Percentiles rank a stretch among this genome's conserved stretches.
Conservation (phyloP, 768 basidiomycete genomes). For the Agaricus bisporus region DNA sequence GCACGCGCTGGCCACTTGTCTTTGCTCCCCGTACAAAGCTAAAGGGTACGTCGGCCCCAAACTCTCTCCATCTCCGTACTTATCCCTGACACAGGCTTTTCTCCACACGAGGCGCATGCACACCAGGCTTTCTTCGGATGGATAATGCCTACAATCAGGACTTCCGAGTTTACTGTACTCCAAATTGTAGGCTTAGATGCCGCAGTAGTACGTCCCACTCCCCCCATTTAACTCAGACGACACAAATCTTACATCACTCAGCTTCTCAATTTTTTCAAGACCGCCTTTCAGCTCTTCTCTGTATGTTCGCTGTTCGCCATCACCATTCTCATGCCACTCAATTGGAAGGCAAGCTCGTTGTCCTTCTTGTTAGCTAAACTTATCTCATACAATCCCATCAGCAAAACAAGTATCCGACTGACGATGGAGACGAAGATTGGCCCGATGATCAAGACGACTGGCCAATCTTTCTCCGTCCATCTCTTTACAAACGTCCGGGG, state of each 20-base stretch:
- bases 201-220: slow-evolving; percentile 66
- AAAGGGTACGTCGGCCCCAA: slow-evolving; percentile 53
- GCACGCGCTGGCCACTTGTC: slow-evolving; percentile 82
- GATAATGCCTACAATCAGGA: slow-evolving; percentile 88
- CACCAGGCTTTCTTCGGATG: slow-evolving; percentile 90
- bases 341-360: slow-evolving; percentile 66
- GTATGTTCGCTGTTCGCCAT: slow-evolving; percentile 78
- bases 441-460: slow-evolving; percentile 38
- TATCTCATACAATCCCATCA: slow-evolving; percentile 19
- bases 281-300: slow-evolving; percentile 88
- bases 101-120: slow-evolving; percentile 87
- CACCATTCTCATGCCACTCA: slow-evolving; percentile 89
- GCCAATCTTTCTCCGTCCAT: slow-evolving; percentile 28
- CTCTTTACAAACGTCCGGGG: slow-evolving; percentile 13
- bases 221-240: not conserved
- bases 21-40: slow-evolving; percentile 94
- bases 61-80: not conserved
- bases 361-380: not conserved
- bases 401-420: slow-evolving; percentile 65
- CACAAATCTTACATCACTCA: slow-evolving; percentile 22
- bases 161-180: slow-evolving; percentile 87
- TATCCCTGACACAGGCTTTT: slow-evolving; percentile 58
- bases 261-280: slow-evolving; percentile 95
- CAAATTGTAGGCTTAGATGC: slow-evolving; percentile 97
- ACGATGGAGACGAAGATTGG: slow-evolving; percentile 43